Conservation (phyloP, 2,329 filamentous ascomycete genomes). For the Trichoderma harzianum region DNA sequence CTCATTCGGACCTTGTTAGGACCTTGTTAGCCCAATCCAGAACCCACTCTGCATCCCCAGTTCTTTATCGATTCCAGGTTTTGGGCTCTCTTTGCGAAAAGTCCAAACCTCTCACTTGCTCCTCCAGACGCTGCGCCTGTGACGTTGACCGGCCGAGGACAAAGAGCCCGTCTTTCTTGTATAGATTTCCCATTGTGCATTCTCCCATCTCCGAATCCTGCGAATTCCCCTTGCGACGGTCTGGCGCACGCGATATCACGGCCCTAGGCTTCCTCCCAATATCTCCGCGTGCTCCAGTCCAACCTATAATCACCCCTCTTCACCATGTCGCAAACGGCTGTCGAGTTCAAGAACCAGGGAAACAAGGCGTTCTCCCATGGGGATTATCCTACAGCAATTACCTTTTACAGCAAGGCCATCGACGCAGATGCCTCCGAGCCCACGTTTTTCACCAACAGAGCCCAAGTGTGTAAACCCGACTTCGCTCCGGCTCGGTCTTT, state of each 20-base stretch:
- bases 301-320: constrained; percentile 12
- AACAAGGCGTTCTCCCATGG: constrained; percentile 89
- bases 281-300: constrained; percentile 8
- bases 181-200: background rate
- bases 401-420: constrained; percentile 85
- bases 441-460: constrained; percentile 90
- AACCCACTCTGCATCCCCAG: constrained; percentile 6
- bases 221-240: background rate
- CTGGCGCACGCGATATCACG: constrained; percentile 17
- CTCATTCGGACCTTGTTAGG: constrained; percentile 8
- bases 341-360: constrained; percentile 85
- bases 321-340: constrained; percentile 61
- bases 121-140: background rate
- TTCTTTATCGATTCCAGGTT: constrained; percentile 14
- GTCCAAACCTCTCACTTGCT: background rate
- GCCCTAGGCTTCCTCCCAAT: background rate
- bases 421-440: constrained; percentile 77
- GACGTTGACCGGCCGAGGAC: background rate
- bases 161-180: background rate
- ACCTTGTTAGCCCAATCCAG: constrained; percentile 9
- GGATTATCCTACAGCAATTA: constrained; percentile 79
- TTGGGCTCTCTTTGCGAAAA: constrained; percentile 13
- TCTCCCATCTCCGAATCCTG: background rate
- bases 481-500: constrained; percentile 22
- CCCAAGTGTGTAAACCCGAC: constrained; percentile 63